These are phyloP conservation scores for Coemansia sp. DNA, from an alignment of 192 early-diverging fungal species.

Conservation along the genomic window DNA sequence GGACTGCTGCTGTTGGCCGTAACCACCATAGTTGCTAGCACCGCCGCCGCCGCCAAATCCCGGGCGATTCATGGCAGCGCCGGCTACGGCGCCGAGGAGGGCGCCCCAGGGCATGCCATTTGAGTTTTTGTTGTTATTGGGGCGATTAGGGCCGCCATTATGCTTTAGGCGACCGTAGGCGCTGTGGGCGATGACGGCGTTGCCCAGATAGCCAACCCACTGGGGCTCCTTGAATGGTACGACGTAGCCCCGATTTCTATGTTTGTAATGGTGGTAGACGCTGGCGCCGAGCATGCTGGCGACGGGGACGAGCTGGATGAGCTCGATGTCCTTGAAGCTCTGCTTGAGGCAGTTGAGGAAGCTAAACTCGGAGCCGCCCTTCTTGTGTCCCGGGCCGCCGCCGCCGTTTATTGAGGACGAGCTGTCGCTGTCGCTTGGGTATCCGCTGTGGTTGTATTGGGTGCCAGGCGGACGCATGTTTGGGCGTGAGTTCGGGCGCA, in stretches of 20 bases:
- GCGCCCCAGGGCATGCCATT: slow-evolving; percentile 25
- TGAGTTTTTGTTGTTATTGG: not conserved
- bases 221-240: slow-evolving; percentile 27
- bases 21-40: slow-evolving; percentile 3
- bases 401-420: slow-evolving; percentile 5
- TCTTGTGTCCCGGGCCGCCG: not conserved
- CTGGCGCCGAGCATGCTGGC: slow-evolving; percentile 30
- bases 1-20: slow-evolving; percentile 10
- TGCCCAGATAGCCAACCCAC: slow-evolving; percentile 34
- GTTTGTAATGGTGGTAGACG: slow-evolving; percentile 30
- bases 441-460: slow-evolving; percentile 9
- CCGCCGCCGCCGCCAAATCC: slow-evolving; percentile 12
- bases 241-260: slow-evolving; percentile 10
- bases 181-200: slow-evolving; percentile 24
- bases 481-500: not conserved
- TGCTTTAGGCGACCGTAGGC: slow-evolving; percentile 25
- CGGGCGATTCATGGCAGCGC: slow-evolving; percentile 9
- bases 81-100: slow-evolving; percentile 23
- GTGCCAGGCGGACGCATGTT: not conserved
- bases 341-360: slow-evolving; percentile 39
- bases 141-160: not conserved
- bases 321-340: slow-evolving; percentile 25
- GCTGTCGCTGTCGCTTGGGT: slow-evolving; percentile 26
- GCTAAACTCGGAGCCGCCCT: not conserved
- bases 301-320: slow-evolving; percentile 28